Evolutionary conservation across 495 filamentous ascomycete genomes (phyloP), one percentile per base, ranked within the genome.

Genomic region (Stereocaulon alpinum): DNA sequence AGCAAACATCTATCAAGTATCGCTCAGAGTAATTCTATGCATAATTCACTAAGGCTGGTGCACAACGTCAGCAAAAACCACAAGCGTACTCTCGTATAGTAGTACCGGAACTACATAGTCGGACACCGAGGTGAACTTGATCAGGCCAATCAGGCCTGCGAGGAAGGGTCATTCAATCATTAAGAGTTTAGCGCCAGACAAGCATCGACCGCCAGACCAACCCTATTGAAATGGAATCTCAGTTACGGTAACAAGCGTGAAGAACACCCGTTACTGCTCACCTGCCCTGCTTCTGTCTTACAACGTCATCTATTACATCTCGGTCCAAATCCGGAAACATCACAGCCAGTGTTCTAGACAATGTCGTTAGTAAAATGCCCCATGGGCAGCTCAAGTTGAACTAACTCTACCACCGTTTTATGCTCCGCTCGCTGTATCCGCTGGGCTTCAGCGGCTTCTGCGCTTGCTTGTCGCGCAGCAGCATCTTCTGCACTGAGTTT

Each of bases 311-410:
- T 67, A 96, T 95, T 37, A 96, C 79, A 29, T 96, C 91, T 67
- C 82, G 80, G 69, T 96, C 91, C 29, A 96, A 74, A 68, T 89
- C 86, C 9, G 91, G 91, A 67, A 96, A 96, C 91, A 96, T 95
- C 52, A 88, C 85, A 20, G 86, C 84, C 44, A 96, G 73, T 17
- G 89, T 95, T 67, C 74, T 77, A 43, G n/a, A 45, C n/a, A 34
- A 11, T 29, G n/a, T 40, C 37, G 20, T 59, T 45, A 40, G 56
- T 55, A 49, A 51, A 15, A 32, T 17, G 12, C 6, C 34, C 5
- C 10, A 4, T 43, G 18, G 43, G 24, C 12, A 11, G 11, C 14
- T 37, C 2, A 53, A 4, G 24, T 12, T 27, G 18, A 4, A 68
- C 74, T 63, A 62, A 77, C 73, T 96, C 92, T 1, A 97, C 93